phyloP scores from a whole-genome alignment of 805 yeast species.

The Nakazawaea peltata region DNA sequence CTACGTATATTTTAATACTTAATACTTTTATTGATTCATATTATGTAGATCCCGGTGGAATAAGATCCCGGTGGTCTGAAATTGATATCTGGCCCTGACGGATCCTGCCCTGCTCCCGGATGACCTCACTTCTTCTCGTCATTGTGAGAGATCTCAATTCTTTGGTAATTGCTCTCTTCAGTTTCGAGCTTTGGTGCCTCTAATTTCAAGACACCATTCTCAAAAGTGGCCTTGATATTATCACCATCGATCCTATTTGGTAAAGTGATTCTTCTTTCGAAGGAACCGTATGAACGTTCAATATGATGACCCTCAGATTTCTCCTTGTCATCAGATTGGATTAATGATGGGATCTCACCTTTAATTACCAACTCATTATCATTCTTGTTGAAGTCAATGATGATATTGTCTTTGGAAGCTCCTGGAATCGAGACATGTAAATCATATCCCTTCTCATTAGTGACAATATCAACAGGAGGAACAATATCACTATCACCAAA shows the following conservation, averaged over 20 bases:
- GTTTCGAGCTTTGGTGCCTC: slow-evolving; percentile 29
- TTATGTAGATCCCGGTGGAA: too few species aligned
- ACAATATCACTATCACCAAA: slow-evolving; percentile 15
- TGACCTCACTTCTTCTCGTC: too few species aligned
- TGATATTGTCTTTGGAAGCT: slow-evolving; percentile 32
- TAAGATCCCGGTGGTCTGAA: too few species aligned
- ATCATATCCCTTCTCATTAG: slow-evolving; percentile 31
- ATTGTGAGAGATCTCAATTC: too few species aligned
- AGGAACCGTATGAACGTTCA: slow-evolving; percentile 30
- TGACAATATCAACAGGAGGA: slow-evolving; percentile 40
- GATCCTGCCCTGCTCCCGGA: too few species aligned
- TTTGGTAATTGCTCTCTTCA: slow-evolving; percentile 13
- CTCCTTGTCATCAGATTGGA: slow-evolving; percentile 7
- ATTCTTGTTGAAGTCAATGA: slow-evolving; percentile 38
- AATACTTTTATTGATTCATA: too few species aligned
- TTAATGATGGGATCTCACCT: slow-evolving; percentile 31
- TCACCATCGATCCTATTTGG: slow-evolving; percentile 36
- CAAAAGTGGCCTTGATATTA: slow-evolving; percentile 35
- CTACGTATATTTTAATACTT: too few species aligned
- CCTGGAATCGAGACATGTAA: slow-evolving; percentile 41
- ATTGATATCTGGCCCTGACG: too few species aligned
- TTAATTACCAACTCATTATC: slow-evolving; percentile 32
- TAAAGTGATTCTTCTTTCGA: slow-evolving; percentile 33
- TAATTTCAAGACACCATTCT: slow-evolving; percentile 36
- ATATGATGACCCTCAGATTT: slow-evolving; percentile 15